Evolutionary conservation across 2,329 filamentous ascomycete species (phyloP).

Genomic region (Nemania sp.): DNA sequence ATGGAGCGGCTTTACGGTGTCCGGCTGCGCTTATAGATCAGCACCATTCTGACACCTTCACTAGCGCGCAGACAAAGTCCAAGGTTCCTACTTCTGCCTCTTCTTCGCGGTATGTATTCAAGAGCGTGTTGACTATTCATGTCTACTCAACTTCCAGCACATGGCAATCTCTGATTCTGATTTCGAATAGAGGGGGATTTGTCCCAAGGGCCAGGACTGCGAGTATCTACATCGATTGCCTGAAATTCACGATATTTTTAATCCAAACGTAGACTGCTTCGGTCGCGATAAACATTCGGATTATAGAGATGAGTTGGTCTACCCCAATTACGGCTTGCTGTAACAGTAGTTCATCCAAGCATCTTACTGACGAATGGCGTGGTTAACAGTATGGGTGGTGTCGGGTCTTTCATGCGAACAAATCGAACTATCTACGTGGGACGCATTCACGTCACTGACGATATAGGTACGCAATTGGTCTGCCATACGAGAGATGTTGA

Average conservation of each 20-base stretch:
- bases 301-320: constrained; percentile 67
- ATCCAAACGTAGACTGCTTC: constrained; percentile 94
- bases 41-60: too few relatives aligned
- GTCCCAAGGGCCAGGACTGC: constrained; percentile 89
- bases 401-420: constrained; percentile 89
- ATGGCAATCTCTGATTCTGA: neutral
- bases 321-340: too few relatives aligned
- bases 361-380: too few relatives aligned
- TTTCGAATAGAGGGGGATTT: constrained; percentile 61
- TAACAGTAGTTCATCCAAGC: too few relatives aligned
- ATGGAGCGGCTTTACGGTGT: too few relatives aligned
- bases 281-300: constrained; percentile 90
- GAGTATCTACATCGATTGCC: constrained; percentile 91
- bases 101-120: constrained; percentile 66
- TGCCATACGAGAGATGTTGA: neutral
- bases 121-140: neutral
- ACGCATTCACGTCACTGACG: constrained; percentile 91
- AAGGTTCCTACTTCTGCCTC: constrained; percentile 88
- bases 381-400: constrained; percentile 75
- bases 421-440: constrained; percentile 95
- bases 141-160: neutral
- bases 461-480: constrained; percentile 59
- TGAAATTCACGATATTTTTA: constrained; percentile 84
- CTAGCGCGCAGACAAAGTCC: constrained; percentile 68
- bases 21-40: too few relatives aligned